Evolutionary conservation across 2,329 filamentous ascomycete species (phyloP).

Genomic region (Pezicula neosporulosa): DNA sequence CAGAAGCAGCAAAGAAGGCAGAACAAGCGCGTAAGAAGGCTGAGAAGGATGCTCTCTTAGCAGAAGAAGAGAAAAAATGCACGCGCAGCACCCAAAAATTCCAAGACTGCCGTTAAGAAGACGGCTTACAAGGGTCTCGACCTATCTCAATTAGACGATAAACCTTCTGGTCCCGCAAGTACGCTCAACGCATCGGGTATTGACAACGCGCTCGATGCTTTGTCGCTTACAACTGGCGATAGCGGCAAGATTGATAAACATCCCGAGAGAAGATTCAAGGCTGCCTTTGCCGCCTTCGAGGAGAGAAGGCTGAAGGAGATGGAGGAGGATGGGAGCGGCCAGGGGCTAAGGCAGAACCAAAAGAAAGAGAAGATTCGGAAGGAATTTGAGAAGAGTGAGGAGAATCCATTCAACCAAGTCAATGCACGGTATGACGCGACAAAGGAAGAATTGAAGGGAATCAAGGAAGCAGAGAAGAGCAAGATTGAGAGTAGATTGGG

Average conservation of each 20-base stretch:
- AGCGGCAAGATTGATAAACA: slow-evolving; percentile 78
- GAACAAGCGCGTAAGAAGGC: slow-evolving; percentile 86
- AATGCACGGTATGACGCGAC: slow-evolving; percentile 72
- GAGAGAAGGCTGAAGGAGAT: slow-evolving; percentile 80
- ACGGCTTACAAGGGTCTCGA: slow-evolving; percentile 63
- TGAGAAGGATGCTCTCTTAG: slow-evolving; percentile 78
- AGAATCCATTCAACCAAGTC: slow-evolving; percentile 94
- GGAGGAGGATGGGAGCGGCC: slow-evolving; percentile 69
- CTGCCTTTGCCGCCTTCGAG: slow-evolving; percentile 80
- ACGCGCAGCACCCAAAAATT: slow-evolving; percentile 65
- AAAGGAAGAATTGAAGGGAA: slow-evolving; percentile 69
- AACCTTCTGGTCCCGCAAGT: slow-evolving; percentile 35
- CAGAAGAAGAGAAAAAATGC: slow-evolving; percentile 83
- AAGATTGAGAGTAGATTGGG: slow-evolving; percentile 73
- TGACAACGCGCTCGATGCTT: slow-evolving; percentile 87
- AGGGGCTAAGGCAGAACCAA: slow-evolving; percentile 78
- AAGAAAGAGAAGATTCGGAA: slow-evolving; percentile 79
- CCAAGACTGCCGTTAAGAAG: slow-evolving; percentile 67
- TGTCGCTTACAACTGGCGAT: slow-evolving; percentile 61
- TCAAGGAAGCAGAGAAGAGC: slow-evolving; percentile 62
- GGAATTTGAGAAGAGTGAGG: slow-evolving; percentile 91
- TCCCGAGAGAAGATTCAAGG: slow-evolving; percentile 83
- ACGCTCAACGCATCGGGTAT: slow-evolving; percentile 82
- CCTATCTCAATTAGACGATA: slow-evolving; percentile 69
- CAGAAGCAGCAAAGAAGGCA: slow-evolving; percentile 78